A percentile compares a stretch with the other conserved stretches of the same genome.
phyloP scores from a whole-genome alignment of 75 land plant genomes.

The Isoetes taiwanensis region DNA sequence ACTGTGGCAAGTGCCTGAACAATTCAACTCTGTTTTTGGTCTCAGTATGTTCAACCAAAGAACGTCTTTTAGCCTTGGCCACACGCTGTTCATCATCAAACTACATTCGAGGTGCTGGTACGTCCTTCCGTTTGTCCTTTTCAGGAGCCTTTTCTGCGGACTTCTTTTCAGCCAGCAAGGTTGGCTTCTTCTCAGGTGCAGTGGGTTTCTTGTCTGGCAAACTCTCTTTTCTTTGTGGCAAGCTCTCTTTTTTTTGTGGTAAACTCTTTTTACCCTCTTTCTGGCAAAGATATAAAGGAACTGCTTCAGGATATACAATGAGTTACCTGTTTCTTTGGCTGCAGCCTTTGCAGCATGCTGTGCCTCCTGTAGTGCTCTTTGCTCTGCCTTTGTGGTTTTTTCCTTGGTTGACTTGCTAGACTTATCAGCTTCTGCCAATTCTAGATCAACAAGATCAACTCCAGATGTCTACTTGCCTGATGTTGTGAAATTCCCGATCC shows the following conservation, averaged over 20 bases:
- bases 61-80: constrained; percentile 75
- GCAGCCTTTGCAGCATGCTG: constrained; percentile 86
- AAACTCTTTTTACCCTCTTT: constrained; percentile 20
- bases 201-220: constrained; percentile 40
- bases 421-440: no score
- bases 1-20: constrained; percentile 90
- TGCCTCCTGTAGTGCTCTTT: constrained; percentile 85
- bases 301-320: background rate
- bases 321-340: constrained; percentile 37
- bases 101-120: constrained; percentile 89
- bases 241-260: constrained; percentile 7
- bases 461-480: no score
- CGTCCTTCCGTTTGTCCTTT: constrained; percentile 87
- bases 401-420: constrained; percentile 62
- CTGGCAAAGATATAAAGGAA: constrained; percentile 1
- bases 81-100: constrained; percentile 81
- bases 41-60: constrained; percentile 76
- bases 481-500: no score
- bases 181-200: constrained; percentile 17
- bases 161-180: constrained; percentile 40
- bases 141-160: constrained; percentile 40
- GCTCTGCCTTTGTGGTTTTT: constrained; percentile 78
- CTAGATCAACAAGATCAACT: no score
- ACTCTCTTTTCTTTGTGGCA: constrained; percentile 7
- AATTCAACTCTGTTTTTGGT: constrained; percentile 85